Conservation (phyloP, 306 rosid genomes). For the Arachis hypogaea region DNA sequence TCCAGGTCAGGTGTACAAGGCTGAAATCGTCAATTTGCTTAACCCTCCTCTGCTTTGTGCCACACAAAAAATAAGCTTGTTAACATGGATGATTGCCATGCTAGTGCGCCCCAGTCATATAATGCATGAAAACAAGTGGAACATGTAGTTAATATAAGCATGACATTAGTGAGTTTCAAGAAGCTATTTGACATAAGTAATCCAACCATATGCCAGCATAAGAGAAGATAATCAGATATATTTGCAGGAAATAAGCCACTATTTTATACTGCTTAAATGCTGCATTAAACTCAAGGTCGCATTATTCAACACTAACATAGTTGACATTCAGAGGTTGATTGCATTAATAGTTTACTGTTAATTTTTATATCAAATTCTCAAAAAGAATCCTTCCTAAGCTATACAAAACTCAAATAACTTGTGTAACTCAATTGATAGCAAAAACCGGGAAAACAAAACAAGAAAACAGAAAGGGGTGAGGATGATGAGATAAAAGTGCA, state of each 20-base stretch:
- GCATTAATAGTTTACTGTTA: background rate
- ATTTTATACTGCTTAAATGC: background rate
- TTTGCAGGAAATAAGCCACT: background rate
- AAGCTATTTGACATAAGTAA: constrained; percentile 23
- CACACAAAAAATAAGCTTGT: constrained; percentile 40
- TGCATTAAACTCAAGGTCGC: background rate
- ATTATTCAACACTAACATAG: background rate
- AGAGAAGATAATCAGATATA: background rate
- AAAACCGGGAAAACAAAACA: background rate
- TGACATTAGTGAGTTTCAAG: constrained; percentile 26
- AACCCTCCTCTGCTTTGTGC: constrained; percentile 37
- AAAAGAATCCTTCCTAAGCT: background rate
- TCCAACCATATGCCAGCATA: constrained; percentile 10
- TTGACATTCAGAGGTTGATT: background rate
- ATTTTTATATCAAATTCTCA: constrained; percentile 5
- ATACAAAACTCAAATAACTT: background rate
- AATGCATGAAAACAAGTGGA: constrained; percentile 21
- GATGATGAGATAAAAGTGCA: background rate
- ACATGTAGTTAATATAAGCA: constrained; percentile 18
- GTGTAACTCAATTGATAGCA: background rate
- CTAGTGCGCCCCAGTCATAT: background rate
- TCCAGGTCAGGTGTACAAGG: constrained; percentile 36
- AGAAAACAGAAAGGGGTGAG: background rate
- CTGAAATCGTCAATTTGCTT: constrained; percentile 26
- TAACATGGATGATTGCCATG: constrained; percentile 26